Evolutionary conservation across 148 eudicot species (phyloP), one percentile per base, ranked within the genome.

Genomic region (Fagopyrum esculentum): DNA sequence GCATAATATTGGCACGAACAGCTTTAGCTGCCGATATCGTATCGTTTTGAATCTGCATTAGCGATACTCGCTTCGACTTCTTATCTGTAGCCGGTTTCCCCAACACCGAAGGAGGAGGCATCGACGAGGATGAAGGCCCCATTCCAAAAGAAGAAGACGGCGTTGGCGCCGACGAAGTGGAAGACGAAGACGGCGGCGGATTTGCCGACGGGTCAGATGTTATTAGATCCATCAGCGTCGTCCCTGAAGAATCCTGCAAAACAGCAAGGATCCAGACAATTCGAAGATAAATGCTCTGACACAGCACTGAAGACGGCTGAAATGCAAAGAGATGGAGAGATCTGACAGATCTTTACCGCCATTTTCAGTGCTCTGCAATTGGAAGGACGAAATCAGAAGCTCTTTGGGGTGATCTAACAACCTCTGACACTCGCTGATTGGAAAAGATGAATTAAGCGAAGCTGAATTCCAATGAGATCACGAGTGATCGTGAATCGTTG

Each of bases 1-100:
- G 96, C 88, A 87, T 74, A 52, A 93, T 89, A 79, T 87, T 89
- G 12, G 90, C 88, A 12, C 98, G 89, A 73, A 90, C 98, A 69
- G 99, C 98, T 60, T 88, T 92, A 6, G 99, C 99, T 76, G 94
- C 99, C 11, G 99, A 96, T 72, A 96, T 85, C 2, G 99, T 93
- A 57, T 96, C 99, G 69, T 86, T 92, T 76, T 92, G 99, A 85
- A 92, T 90, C 94, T 92, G 98, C 90, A 85, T 78, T 56, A 96
- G 83, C 17, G 96, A 86, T 11, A 82, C 86, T 78, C 69, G 85
- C 89, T 86, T 92, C 16, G 91, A 77, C 73, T 84, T 92, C 81
- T 88, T 86, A 75, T 92, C 97, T 16, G 83, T n/a, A 16, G 78
- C 70, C 60, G 91, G 90, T 45, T 80, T 86, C 16, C 84, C 89